phyloP scores from a whole-genome alignment of 305 asterid genomes.

The Euphrasia arctica region DNA sequence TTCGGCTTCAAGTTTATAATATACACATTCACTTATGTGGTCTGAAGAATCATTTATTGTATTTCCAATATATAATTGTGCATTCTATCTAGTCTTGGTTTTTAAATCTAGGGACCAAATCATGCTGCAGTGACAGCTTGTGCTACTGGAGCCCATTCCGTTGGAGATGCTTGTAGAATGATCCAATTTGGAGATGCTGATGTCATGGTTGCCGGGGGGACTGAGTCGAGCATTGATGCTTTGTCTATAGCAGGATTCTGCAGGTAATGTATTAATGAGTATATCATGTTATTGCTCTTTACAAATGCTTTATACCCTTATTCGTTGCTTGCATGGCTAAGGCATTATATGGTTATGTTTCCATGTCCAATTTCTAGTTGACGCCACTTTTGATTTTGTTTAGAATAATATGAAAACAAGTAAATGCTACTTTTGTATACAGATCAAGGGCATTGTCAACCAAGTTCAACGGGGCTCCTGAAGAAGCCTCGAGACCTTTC shows the following conservation, averaged over 20 bases:
- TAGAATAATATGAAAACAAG: not conserved
- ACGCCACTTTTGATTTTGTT: too few relatives aligned
- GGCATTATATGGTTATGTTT: not conserved
- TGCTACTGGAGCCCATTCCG: slow-evolving; percentile 97
- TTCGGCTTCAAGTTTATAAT: slow-evolving; percentile 15
- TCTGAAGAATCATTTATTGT: slow-evolving; percentile 20
- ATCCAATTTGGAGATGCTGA: slow-evolving; percentile 95
- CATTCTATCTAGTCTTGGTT: slow-evolving; percentile 45
- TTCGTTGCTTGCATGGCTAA: slow-evolving; percentile 6
- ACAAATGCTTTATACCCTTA: not conserved
- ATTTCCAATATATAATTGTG: slow-evolving; percentile 32
- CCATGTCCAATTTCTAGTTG: too few relatives aligned
- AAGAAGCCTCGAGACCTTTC: slow-evolving; percentile 91
- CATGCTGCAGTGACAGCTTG: slow-evolving; percentile 99
- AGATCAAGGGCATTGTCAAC: slow-evolving; percentile 93
- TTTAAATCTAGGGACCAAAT: slow-evolving; percentile 95
- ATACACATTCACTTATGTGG: slow-evolving; percentile 1
- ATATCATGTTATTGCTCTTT: slow-evolving; percentile 13
- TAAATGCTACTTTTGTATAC: slow-evolving; percentile 28
- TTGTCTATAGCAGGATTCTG: slow-evolving; percentile 97
- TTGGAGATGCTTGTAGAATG: slow-evolving; percentile 97
- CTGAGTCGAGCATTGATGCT: slow-evolving; percentile 98
- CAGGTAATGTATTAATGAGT: slow-evolving; percentile 46
- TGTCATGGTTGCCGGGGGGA: slow-evolving; percentile 99
- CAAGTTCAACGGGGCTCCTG: slow-evolving; percentile 63